A percentile compares a stretch with the other conserved stretches of the same genome.
phyloP scores from a whole-genome alignment of 1,139 yeast species.

The Debaryomyces udenii region DNA sequence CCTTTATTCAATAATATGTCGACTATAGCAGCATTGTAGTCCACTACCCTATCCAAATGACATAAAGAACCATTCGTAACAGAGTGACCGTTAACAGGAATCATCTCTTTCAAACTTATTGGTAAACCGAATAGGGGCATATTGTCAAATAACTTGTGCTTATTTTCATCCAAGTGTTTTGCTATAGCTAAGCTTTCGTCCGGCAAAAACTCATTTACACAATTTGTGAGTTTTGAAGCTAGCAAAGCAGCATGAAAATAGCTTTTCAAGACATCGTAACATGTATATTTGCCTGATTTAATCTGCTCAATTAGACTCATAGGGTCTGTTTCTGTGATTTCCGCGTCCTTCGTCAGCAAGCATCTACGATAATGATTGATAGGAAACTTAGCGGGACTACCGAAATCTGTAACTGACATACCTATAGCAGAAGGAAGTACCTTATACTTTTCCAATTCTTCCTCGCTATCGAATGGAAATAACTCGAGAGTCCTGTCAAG shows the following conservation, averaged over 20 bases:
- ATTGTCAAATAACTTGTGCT: background rate
- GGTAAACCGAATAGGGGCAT: conserved; percentile 19
- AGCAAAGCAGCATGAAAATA: conserved; percentile 52
- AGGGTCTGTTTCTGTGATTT: conserved; percentile 50
- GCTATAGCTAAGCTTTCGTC: conserved; percentile 39
- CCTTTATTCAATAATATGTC: conserved; percentile 18
- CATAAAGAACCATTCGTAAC: conserved; percentile 19
- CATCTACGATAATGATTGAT: conserved; percentile 7
- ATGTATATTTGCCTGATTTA: conserved; percentile 33
- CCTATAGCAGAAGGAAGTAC: conserved; percentile 26
- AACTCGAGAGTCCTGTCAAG: conserved; percentile 21
- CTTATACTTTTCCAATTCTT: conserved; percentile 15
- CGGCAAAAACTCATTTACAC: conserved; percentile 35
- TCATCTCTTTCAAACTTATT: conserved; percentile 19
- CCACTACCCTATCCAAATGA: conserved; percentile 22
- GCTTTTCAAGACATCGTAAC: conserved; percentile 51
- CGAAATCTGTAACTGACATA: conserved; percentile 22
- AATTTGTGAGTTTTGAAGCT: conserved; percentile 39
- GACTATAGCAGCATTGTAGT: conserved; percentile 26
- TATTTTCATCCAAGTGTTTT: conserved; percentile 28
- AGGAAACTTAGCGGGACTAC: conserved; percentile 25
- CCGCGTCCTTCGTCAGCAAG: conserved; percentile 35
- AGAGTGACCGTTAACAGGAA: conserved; percentile 15
- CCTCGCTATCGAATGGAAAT: conserved; percentile 23
- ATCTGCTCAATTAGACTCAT: conserved; percentile 37